These are phyloP conservation scores for Fusarium sp. DNA, from an alignment of 2,329 filamentous ascomycete genomes.

Conservation along the genomic window DNA sequence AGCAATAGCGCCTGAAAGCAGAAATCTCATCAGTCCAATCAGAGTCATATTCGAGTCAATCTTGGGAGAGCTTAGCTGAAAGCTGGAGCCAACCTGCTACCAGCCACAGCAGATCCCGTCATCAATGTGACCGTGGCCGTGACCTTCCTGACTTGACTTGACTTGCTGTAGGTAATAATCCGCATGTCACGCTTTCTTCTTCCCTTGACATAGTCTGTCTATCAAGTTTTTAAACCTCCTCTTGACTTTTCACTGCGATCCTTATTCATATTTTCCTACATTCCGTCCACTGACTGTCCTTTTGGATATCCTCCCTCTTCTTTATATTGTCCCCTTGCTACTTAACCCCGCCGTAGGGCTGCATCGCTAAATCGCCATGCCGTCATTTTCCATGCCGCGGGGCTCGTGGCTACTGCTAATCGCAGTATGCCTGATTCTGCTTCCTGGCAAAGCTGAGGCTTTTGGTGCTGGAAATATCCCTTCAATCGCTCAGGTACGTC, in stretches of 20 bases:
- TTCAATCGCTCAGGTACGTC: conserved; percentile 66
- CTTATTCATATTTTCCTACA: neutral
- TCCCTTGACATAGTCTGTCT: conserved; percentile 13
- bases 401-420: conserved; percentile 67
- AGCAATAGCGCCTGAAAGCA: conserved; percentile 26
- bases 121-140: conserved; percentile 42
- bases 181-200: conserved; percentile 23
- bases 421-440: conserved; percentile 63
- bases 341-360: conserved; percentile 46
- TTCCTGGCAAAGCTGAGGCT: conserved; percentile 69
- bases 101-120: conserved; percentile 48
- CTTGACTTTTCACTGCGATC: neutral
- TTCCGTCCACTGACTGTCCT: neutral
- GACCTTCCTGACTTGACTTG: neutral
- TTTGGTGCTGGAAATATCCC: conserved; percentile 81
- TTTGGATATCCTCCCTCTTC: neutral
- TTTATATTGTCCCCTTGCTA: conserved; percentile 17
- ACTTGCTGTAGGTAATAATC: conserved; percentile 16
- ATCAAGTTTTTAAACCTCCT: conserved; percentile 28
- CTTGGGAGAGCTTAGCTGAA: conserved; percentile 18
- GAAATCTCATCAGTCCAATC: conserved; percentile 21
- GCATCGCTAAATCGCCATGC: conserved; percentile 57
- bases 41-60: conserved; percentile 19
- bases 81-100: conserved; percentile 18
- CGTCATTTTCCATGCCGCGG: conserved; percentile 62